These are phyloP conservation scores for Trichoderma hamatum DNA, from an alignment of 2,329 filamentous ascomycete genomes.

Conservation along the genomic window DNA sequence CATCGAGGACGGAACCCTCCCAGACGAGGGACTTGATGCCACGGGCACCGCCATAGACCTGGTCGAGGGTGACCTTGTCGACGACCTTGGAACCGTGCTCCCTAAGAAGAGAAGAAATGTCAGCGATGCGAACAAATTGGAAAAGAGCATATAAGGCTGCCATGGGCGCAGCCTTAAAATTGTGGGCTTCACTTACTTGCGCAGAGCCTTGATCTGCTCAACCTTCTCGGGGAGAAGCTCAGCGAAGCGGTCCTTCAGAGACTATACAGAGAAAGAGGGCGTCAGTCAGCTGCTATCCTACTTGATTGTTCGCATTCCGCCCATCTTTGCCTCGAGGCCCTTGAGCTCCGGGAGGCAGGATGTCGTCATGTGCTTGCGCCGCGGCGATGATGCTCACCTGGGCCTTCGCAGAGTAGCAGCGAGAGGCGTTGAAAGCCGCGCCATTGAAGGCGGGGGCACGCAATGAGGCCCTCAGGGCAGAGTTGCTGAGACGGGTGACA, in stretches of 20 bases:
- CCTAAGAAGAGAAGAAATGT: conserved; percentile 50
- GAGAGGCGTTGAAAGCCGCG: conserved; percentile 77
- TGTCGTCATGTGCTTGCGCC: neutral
- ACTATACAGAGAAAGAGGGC: conserved; percentile 55
- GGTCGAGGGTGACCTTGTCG: conserved; percentile 97
- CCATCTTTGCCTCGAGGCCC: neutral
- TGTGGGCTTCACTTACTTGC: conserved; percentile 67
- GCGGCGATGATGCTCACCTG: conserved; percentile 60
- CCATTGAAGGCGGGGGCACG: conserved; percentile 68
- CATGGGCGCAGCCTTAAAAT: conserved; percentile 30
- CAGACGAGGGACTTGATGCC: conserved; percentile 98
- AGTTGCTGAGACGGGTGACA: conserved; percentile 77
- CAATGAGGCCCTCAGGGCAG: conserved; percentile 78
- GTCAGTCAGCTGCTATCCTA: conserved; percentile 27
- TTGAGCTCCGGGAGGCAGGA: neutral
- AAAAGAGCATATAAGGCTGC: neutral
- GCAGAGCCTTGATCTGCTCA: conserved; percentile 98
- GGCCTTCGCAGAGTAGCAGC: conserved; percentile 92
- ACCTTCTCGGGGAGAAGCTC: conserved; percentile 94
- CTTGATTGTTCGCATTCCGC: neutral
- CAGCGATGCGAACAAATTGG: conserved; percentile 28
- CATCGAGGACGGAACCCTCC: conserved; percentile 97
- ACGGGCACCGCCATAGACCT: conserved; percentile 98
- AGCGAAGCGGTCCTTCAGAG: conserved; percentile 97
- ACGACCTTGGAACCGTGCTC: conserved; percentile 94